Evolutionary conservation across 257 asterid genomes (phyloP).

Genomic region (Petunia axillaris): DNA sequence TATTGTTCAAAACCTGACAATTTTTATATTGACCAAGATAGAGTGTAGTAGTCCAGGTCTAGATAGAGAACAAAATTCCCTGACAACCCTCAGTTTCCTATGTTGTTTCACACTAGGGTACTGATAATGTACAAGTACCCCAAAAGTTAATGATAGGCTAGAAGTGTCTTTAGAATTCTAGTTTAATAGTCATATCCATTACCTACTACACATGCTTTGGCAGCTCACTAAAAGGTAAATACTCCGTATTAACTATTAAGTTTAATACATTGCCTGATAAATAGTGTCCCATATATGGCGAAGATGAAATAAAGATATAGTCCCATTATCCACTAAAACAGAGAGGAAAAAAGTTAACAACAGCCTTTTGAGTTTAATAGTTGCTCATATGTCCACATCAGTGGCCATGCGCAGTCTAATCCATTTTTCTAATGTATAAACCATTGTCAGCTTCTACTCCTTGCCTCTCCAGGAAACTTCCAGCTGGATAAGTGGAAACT

Average conservation of each 20-base stretch:
- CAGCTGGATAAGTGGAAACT: background rate
- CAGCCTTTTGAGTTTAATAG: background rate
- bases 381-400: background rate
- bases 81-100: background rate
- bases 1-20: background rate
- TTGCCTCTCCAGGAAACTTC: background rate
- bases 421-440: background rate
- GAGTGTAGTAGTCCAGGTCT: background rate
- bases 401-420: constrained; percentile 7
- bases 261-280: background rate
- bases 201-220: background rate
- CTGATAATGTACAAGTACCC: background rate
- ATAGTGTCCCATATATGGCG: background rate
- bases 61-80: background rate
- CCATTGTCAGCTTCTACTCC: background rate
- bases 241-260: background rate
- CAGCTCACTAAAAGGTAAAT: background rate
- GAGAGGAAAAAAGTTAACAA: background rate
- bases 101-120: background rate
- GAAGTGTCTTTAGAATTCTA: background rate
- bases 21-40: background rate
- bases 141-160: background rate
- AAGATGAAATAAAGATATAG: background rate
- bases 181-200: background rate
- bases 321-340: background rate